Conservation (phyloP, 2,329 filamentous ascomycete genomes). For the Neurospora sp. region DNA sequence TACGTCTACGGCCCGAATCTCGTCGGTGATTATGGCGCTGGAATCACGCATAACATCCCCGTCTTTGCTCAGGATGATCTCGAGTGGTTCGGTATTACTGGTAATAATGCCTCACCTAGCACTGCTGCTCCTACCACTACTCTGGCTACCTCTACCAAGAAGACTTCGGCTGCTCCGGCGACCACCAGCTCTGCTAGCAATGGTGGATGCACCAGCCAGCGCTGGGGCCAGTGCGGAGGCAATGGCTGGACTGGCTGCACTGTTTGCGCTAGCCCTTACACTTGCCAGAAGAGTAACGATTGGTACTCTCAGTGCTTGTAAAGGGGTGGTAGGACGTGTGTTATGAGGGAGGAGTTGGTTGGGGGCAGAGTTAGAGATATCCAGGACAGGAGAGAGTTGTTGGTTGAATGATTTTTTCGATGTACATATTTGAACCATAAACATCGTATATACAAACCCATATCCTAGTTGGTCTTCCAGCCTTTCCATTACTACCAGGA, state of each 20-base stretch:
- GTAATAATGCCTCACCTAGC: constrained; percentile 1
- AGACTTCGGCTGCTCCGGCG: neutral
- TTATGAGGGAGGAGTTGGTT: neutral
- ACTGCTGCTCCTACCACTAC: constrained; percentile 4
- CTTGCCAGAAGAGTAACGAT: constrained; percentile 27
- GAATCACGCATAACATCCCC: constrained; percentile 26
- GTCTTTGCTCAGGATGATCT: constrained; percentile 24
- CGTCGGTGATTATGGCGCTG: constrained; percentile 25
- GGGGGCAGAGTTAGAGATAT: neutral
- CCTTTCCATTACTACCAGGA: neutral
- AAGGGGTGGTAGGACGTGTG: neutral
- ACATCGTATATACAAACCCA: neutral
- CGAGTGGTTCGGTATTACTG: constrained; percentile 25
- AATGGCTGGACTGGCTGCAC: constrained; percentile 25
- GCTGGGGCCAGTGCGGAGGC: constrained; percentile 30
- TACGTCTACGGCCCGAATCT: constrained; percentile 26
- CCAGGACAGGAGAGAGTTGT: neutral
- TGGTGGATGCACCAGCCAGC: constrained; percentile 15
- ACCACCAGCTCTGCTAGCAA: constrained; percentile 1
- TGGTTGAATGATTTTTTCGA: neutral
- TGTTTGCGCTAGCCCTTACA: constrained; percentile 24
- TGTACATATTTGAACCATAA: neutral
- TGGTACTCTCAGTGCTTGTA: constrained; percentile 33
- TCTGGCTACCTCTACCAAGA: constrained; percentile 2
- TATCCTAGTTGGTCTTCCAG: neutral